phyloP scores from a whole-genome alignment of 2,329 filamentous ascomycete species.

The Aaosphaeria pasadenensis region DNA sequence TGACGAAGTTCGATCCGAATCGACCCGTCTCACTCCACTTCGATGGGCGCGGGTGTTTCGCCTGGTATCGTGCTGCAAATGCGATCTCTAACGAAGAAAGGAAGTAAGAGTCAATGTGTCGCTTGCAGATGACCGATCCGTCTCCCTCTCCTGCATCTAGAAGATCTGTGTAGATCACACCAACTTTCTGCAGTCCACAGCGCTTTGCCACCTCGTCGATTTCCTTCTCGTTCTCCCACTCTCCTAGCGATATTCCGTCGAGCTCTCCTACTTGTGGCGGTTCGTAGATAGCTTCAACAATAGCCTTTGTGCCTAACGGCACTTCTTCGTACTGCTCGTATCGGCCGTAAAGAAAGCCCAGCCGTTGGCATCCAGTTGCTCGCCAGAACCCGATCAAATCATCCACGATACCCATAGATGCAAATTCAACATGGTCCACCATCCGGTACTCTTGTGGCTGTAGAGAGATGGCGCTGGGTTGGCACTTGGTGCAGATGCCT shows the following conservation, averaged over 20 bases:
- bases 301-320: constrained; percentile 87
- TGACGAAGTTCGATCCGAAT: constrained; percentile 96
- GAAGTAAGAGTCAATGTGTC: constrained; percentile 92
- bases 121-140: constrained; percentile 88
- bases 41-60: constrained; percentile 80
- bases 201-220: constrained; percentile 76
- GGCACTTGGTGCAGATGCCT: constrained; percentile 97
- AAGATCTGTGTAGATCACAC: constrained; percentile 93
- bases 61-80: constrained; percentile 85
- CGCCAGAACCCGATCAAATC: constrained; percentile 92
- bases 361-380: constrained; percentile 74
- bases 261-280: constrained; percentile 85
- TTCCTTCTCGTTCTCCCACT: constrained; percentile 82
- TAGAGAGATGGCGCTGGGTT: constrained; percentile 92
- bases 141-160: constrained; percentile 77
- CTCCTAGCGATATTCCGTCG: constrained; percentile 80
- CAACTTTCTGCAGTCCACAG: constrained; percentile 84
- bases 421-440: constrained; percentile 98
- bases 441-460: constrained; percentile 93
- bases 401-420: constrained; percentile 79
- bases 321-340: constrained; percentile 91
- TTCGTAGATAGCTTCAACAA: constrained; percentile 97
- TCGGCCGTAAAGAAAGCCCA: constrained; percentile 87
- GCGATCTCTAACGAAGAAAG: constrained; percentile 88
- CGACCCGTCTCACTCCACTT: constrained; percentile 96